Evolutionary conservation across 1,139 yeast species (phyloP).

Genomic region (Candida freyschussii): DNA sequence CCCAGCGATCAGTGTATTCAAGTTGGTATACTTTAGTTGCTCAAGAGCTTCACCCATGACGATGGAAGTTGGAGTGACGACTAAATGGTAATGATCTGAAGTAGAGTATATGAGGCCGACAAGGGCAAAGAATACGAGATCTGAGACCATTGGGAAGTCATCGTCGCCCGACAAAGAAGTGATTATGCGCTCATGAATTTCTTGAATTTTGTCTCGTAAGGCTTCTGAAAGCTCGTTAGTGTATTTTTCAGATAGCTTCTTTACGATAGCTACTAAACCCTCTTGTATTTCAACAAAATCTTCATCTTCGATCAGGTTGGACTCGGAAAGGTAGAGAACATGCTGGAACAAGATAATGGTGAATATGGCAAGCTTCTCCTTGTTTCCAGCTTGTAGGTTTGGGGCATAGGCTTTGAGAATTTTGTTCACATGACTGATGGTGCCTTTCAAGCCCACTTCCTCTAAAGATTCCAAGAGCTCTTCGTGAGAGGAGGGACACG

Average conservation of each 20-base stretch:
- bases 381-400: conserved; percentile 74
- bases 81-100: conserved; percentile 91
- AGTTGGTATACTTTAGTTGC: conserved; percentile 36
- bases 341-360: conserved; percentile 63
- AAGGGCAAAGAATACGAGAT: conserved; percentile 61
- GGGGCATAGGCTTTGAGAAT: conserved; percentile 68
- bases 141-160: conserved; percentile 39
- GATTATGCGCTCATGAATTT: conserved; percentile 46
- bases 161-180: conserved; percentile 19
- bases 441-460: conserved; percentile 38
- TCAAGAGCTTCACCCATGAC: conserved; percentile 69
- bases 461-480: conserved; percentile 42
- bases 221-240: conserved; percentile 58
- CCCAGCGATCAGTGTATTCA: conserved; percentile 43
- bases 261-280: conserved; percentile 46
- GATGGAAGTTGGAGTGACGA: conserved; percentile 78
- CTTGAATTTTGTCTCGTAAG: conserved; percentile 43
- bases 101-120: conserved; percentile 83
- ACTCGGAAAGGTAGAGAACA: conserved; percentile 46
- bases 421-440: conserved; percentile 45
- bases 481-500: conserved; percentile 56
- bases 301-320: conserved; percentile 26
- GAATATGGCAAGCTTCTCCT: conserved; percentile 64
- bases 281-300: conserved; percentile 35
- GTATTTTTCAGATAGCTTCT: conserved; percentile 60